Percentiles rank a stretch among this genome's conserved stretches.
Evolutionary conservation across 768 basidiomycete species (phyloP).

Genomic region (Roridomyces roridus): DNA sequence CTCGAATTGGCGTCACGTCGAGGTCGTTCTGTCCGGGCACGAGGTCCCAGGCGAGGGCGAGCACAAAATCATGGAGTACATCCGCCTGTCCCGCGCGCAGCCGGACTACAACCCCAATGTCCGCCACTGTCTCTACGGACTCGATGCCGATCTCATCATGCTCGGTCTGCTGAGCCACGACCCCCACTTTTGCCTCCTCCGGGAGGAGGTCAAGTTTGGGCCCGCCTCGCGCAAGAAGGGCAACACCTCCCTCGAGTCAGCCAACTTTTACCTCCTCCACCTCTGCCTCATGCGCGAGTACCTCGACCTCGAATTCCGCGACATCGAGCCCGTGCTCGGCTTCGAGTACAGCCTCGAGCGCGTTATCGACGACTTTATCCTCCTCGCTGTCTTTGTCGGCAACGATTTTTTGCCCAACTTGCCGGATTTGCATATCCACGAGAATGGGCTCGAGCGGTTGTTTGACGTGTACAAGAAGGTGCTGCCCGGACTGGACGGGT

Average conservation of each 20-base stretch:
- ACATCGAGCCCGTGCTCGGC: conserved; percentile 66
- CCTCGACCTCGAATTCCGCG: conserved; percentile 91
- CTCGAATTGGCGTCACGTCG: conserved; percentile 90
- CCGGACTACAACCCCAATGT: conserved; percentile 96
- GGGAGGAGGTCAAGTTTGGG: conserved; percentile 99
- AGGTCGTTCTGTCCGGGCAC: conserved; percentile 95
- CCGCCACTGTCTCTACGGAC: conserved; percentile 96
- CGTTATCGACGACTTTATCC: conserved; percentile 97
- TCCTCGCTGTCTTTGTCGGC: conserved; percentile 95
- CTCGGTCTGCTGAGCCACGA: conserved; percentile 96
- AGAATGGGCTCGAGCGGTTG: conserved; percentile 91
- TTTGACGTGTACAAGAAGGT: conserved; percentile 97
- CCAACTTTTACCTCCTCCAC: conserved; percentile 95
- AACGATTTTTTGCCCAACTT: conserved; percentile 98
- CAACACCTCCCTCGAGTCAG: conserved; percentile 68
- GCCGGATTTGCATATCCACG: conserved; percentile 96
- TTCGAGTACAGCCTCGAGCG: conserved; percentile 92
- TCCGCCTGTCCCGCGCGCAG: conserved; percentile 92
- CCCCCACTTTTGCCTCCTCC: conserved; percentile 95
- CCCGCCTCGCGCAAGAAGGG: conserved; percentile 77
- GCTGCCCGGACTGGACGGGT: conserved; percentile 85
- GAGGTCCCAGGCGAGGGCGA: conserved; percentile 99
- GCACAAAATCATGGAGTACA: conserved; percentile 99
- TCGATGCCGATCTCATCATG: conserved; percentile 99
- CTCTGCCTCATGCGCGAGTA: conserved; percentile 96